Evolutionary conservation across 2,329 filamentous ascomycete genomes (phyloP), one percentile per base, ranked within the genome.

Genomic region (Penicillium sclerotiorum): DNA sequence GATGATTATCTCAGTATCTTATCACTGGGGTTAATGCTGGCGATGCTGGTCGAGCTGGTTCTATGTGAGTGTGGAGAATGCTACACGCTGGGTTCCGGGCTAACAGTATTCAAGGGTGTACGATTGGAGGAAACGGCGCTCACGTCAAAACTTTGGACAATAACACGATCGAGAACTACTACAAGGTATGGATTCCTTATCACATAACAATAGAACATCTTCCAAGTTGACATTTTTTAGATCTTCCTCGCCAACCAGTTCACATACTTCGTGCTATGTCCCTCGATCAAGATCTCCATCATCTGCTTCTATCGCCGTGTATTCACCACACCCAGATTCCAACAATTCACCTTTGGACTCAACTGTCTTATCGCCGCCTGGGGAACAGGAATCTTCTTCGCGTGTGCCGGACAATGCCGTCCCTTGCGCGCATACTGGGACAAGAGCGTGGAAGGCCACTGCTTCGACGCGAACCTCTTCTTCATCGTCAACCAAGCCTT

Each of bases 211-310:
- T 9, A 5, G 9, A 36, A 20, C 8, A 15, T 32, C 8, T 8
- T 5, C 8, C 36, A 22, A 46, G 9, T 32, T 42, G 37, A 50
- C 35, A 25, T 9, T 2, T 18, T n/a, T n/a, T 18, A 67, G 64
- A 66, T 69, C 52, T 69, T 68, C 58, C 59, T 69, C 7, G 59
- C 65, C 41, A 69, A 68, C 48, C 61, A 67, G 51, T 69, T 69
- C 51, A 65, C 64, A 23, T 69, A 69, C 48, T 69, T 69, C 52
- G 13, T 65, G 9, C 56, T 69, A 32, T 66, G 64, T 27, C 65
- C 65, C 2, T 53, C 55, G 35, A 63, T 67, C 53, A 69, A 69
- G 35, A 66, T 68, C 39, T 68, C 65, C 36, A 65, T 69, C 44
- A 53, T 69, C 45, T 68, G 65, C 53, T 69, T 69, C 61, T 69